Evolutionary conservation across 345 rosid genomes (phyloP), one percentile per base, ranked within the genome.

Genomic region (Gossypium australe): DNA sequence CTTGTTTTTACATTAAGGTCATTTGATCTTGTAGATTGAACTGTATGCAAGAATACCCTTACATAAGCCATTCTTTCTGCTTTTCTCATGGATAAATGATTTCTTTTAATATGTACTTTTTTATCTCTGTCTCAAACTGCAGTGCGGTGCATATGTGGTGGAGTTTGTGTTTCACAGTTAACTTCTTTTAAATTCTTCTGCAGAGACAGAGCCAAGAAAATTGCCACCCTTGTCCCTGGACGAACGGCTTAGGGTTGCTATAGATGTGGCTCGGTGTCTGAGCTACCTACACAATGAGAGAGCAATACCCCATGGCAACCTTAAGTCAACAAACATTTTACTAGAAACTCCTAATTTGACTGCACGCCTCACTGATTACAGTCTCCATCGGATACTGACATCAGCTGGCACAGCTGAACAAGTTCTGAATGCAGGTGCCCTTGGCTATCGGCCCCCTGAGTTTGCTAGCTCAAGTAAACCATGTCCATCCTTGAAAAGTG

Each of bases 221-320:
- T 79, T 86, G 52, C 89, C 85, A 29, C 84, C 88, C 12, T 84
- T 94, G 74, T 84, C 92, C 29, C 85, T 92, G 3, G 81, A 85
- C 14, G 80, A 84, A 56, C 89, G 96, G 59, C 88, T 94, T 38
- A 81, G 76, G 75, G 77, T 89, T 55, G 87, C 89, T 72, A 78
- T 86, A 2, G 89, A 87, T 68, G 83, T 88, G 67, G 89, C 94
- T 7, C 71, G 87, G 71, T 94, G 98, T 79, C 89, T 90, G 80
- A 90, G 81, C 83, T 90, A 86, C 87, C 85, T 94, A 8, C 98
- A 94, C 76, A 89, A 85, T 7, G 93, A 89, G 81, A 83, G 81
- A 80, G 91, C 96, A 72, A 92, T 94, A 76, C 98, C 98, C 17
- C 98, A 94, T 58, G 98, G 98, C 62, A 94, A 92, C 86, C 90